phyloP scores from a whole-genome alignment of 1,284 basidiomycete species.

The Irpex sp. region DNA sequence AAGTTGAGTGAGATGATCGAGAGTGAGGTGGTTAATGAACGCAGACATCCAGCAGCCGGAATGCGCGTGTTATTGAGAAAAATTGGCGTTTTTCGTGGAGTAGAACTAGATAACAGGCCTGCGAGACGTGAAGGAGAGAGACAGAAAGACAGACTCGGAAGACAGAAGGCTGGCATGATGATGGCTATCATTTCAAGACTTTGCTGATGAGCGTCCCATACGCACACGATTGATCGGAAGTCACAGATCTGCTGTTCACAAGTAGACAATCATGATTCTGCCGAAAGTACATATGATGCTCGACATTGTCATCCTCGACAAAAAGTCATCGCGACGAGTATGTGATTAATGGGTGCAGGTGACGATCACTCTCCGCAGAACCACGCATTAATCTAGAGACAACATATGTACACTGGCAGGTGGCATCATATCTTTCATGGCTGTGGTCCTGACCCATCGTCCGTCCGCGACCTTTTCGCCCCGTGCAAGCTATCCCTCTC shows the following conservation, averaged over 20 bases:
- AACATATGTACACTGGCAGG: no score
- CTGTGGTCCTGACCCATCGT: slow-evolving; percentile 15
- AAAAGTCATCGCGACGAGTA: neutral
- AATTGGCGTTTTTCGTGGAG: neutral
- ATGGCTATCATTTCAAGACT: neutral
- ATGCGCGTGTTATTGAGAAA: neutral
- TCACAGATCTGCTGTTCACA: neutral
- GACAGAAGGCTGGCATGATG: neutral
- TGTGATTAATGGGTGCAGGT: neutral
- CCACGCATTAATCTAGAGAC: no score
- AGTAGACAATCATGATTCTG: neutral
- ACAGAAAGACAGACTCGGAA: neutral
- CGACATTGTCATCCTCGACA: neutral
- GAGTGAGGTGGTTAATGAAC: slow-evolving; percentile 31
- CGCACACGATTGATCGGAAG: neutral
- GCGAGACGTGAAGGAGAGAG: neutral
- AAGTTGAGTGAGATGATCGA: slow-evolving; percentile 33
- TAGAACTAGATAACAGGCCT: neutral
- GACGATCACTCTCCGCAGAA: neutral
- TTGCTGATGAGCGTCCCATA: neutral
- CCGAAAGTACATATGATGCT: no score
- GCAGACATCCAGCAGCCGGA: slow-evolving; percentile 27
- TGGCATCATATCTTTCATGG: neutral
- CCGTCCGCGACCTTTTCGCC: slow-evolving; percentile 27
- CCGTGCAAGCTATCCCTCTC: slow-evolving; percentile 19